Evolutionary conservation across 495 filamentous ascomycete genomes (phyloP).

Genomic region (Cudoniella acicularis): DNA sequence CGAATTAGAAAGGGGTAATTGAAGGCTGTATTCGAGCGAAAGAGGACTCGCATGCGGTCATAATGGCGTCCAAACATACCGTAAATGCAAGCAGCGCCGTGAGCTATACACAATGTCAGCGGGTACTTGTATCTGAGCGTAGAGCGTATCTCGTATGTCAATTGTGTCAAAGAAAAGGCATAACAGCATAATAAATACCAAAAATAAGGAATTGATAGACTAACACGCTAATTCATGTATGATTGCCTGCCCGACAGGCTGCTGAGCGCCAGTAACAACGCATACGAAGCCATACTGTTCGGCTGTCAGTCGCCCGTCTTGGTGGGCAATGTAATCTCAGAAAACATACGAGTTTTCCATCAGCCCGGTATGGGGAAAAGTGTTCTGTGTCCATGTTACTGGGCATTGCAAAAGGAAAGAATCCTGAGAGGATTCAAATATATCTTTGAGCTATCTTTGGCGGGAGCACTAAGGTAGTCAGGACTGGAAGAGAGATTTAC

Average conservation of each 20-base stretch:
- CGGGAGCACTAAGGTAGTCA: too few relatives aligned
- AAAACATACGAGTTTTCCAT: conserved; percentile 54
- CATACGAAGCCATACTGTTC: conserved; percentile 58
- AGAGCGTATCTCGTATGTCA: too few relatives aligned
- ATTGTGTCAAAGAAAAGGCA: too few relatives aligned
- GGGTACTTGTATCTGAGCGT: too few relatives aligned
- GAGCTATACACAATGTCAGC: conserved; percentile 40
- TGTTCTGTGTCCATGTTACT: conserved; percentile 37
- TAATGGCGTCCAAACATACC: conserved; percentile 27
- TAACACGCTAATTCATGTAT: conserved; percentile 51
- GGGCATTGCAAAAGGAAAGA: conserved; percentile 2
- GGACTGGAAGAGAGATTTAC: neutral
- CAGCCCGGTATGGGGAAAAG: conserved; percentile 55
- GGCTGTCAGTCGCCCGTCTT: neutral
- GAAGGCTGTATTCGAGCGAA: neutral
- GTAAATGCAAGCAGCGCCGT: conserved; percentile 62
- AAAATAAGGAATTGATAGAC: neutral
- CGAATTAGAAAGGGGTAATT: conserved; percentile 7
- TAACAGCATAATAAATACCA: too few relatives aligned
- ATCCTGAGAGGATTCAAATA: neutral
- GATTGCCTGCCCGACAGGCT: conserved; percentile 56
- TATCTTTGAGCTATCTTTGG: neutral
- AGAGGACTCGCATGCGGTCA: neutral
- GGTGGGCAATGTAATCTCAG: neutral
- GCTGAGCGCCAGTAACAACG: conserved; percentile 55